These are phyloP conservation scores for Claviceps arundinis DNA, from an alignment of 2,329 filamentous ascomycete species.

Conservation along the genomic window DNA sequence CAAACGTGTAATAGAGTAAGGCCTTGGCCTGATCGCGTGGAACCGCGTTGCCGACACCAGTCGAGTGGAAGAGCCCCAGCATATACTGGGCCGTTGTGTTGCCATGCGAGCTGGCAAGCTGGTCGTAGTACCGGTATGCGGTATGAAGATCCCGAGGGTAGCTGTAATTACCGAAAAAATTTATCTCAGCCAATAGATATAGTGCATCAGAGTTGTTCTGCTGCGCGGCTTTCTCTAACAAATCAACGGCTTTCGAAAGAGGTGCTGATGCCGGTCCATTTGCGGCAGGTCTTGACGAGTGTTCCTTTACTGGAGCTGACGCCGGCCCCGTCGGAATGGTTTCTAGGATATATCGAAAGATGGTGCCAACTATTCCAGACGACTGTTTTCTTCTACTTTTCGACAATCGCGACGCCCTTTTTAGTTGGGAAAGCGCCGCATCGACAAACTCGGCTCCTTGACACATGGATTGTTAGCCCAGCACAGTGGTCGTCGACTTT, in stretches of 20 bases:
- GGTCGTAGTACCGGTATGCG: slow-evolving; percentile 70
- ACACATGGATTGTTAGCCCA: not conserved
- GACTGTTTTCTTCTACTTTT: slow-evolving; percentile 31
- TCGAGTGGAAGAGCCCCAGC: slow-evolving; percentile 91
- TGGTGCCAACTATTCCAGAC: slow-evolving; percentile 28
- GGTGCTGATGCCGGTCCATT: slow-evolving; percentile 20
- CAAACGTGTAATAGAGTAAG: slow-evolving; percentile 87
- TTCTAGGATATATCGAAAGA: slow-evolving; percentile 32
- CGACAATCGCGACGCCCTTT: slow-evolving; percentile 32
- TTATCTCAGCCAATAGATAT: slow-evolving; percentile 82
- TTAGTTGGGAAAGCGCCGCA: slow-evolving; percentile 35
- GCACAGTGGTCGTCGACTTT: not conserved
- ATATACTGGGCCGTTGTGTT: slow-evolving; percentile 93
- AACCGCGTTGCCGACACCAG: slow-evolving; percentile 71
- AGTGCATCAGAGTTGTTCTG: slow-evolving; percentile 68
- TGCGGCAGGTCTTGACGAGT: slow-evolving; percentile 12
- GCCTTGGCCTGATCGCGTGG: slow-evolving; percentile 81
- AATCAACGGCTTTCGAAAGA: slow-evolving; percentile 35
- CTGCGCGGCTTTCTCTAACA: slow-evolving; percentile 38
- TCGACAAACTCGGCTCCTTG: slow-evolving; percentile 41
- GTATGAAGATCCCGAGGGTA: slow-evolving; percentile 68
- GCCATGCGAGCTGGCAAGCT: slow-evolving; percentile 61
- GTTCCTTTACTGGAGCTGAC: slow-evolving; percentile 29
- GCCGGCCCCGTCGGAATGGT: slow-evolving; percentile 36
- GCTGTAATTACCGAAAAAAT: slow-evolving; percentile 90